Evolutionary conservation across 2,329 filamentous ascomycete species (phyloP).

Genomic region (Fusarium oxysporum): DNA sequence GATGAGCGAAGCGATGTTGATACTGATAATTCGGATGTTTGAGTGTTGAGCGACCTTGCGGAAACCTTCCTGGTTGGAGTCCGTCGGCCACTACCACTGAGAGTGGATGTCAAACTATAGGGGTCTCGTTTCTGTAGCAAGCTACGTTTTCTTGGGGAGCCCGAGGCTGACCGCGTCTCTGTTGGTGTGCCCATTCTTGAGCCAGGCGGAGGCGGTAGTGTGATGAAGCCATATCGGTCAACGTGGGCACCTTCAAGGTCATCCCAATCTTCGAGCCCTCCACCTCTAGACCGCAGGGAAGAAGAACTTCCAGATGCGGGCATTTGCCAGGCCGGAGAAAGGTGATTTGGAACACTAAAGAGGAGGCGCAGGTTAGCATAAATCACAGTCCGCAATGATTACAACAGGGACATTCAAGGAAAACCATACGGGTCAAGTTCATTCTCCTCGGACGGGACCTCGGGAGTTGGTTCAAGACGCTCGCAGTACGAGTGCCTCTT

Average conservation of each 20-base stretch:
- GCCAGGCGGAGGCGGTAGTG: slow-evolving; percentile 55
- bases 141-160: slow-evolving; percentile 59
- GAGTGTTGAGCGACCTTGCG: slow-evolving; percentile 68
- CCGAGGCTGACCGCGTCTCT: slow-evolving; percentile 56
- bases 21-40: slow-evolving; percentile 64
- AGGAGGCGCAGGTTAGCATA: slow-evolving; percentile 45
- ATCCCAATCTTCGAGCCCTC: slow-evolving; percentile 75
- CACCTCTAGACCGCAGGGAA: slow-evolving; percentile 57
- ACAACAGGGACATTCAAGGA: slow-evolving; percentile 54
- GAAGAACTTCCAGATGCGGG: slow-evolving; percentile 59
- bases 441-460: slow-evolving; percentile 64
- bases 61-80: slow-evolving; percentile 67
- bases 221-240: slow-evolving; percentile 77
- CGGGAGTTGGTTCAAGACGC: slow-evolving; percentile 61
- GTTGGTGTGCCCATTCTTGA: slow-evolving; percentile 57
- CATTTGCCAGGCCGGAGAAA: slow-evolving; percentile 51
- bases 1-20: slow-evolving; percentile 63
- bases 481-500: slow-evolving; percentile 61
- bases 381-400: slow-evolving; percentile 39
- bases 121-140: slow-evolving; percentile 55
- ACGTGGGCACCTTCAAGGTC: slow-evolving; percentile 70
- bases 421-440: slow-evolving; percentile 69
- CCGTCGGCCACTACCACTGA: slow-evolving; percentile 53
- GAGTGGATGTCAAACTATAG: slow-evolving; percentile 54
- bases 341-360: slow-evolving; percentile 46